phyloP scores from a whole-genome alignment of 148 eudicot genomes.

The Persicaria maculosa region DNA sequence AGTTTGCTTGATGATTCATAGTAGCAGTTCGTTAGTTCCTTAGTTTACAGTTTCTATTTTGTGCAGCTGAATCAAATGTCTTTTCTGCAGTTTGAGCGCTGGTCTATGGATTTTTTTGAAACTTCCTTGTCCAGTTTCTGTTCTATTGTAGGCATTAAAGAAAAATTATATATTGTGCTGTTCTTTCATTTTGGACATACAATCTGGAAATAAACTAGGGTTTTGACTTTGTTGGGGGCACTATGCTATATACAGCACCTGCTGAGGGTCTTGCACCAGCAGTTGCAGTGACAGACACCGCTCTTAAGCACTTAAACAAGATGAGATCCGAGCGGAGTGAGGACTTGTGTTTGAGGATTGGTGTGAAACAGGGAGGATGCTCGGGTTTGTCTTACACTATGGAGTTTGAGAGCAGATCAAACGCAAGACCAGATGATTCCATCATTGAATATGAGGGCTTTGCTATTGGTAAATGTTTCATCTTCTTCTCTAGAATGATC shows the following conservation, averaged over 20 bases:
- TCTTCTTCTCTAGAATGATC: neutral
- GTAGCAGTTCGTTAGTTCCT: too few relatives aligned
- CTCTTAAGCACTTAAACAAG: constrained; percentile 79
- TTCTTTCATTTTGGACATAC: neutral
- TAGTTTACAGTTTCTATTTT: neutral
- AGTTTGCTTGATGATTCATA: too few relatives aligned
- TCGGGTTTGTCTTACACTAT: constrained; percentile 96
- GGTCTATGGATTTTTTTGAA: neutral
- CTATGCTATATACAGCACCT: constrained; percentile 33
- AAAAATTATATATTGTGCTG: neutral
- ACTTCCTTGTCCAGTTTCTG: too few relatives aligned
- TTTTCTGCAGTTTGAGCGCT: neutral
- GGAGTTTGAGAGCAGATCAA: constrained; percentile 90
- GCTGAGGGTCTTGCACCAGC: constrained; percentile 75
- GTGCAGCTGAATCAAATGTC: neutral
- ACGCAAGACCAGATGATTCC: constrained; percentile 70
- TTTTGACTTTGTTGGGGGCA: neutral
- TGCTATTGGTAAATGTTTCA: constrained; percentile 51
- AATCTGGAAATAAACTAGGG: neutral
- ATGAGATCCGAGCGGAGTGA: constrained; percentile 66
- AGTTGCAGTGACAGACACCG: constrained; percentile 68
- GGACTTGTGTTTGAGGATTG: constrained; percentile 85
- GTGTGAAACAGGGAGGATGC: constrained; percentile 98
- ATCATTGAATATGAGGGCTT: constrained; percentile 77
- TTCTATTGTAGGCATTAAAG: neutral